Evolutionary conservation across 2,329 filamentous ascomycete species (phyloP).

Genomic region (Diaporthe citri): DNA sequence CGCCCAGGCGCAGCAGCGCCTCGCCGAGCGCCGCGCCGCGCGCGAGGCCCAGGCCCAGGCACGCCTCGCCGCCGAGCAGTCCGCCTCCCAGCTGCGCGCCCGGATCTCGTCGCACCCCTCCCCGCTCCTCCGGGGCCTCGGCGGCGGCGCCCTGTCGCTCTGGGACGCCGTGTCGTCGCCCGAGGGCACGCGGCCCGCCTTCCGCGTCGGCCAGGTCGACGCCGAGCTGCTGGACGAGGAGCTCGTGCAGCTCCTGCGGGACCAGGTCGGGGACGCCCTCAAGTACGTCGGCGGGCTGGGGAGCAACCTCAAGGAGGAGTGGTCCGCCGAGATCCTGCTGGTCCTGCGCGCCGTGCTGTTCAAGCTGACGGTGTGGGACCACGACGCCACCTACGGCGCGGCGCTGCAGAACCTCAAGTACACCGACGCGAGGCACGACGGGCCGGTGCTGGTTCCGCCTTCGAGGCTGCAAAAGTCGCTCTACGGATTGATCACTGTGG

Average conservation of each 20-base stretch:
- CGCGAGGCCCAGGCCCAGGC: slow-evolving; percentile 76
- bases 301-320: slow-evolving; percentile 83
- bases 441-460: slow-evolving; percentile 75
- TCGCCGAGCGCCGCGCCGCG: slow-evolving; percentile 82
- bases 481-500: slow-evolving; percentile 88
- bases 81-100: slow-evolving; percentile 51
- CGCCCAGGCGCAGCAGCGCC: slow-evolving; percentile 88
- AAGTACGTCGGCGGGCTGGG: slow-evolving; percentile 69
- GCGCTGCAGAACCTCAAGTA: slow-evolving; percentile 92
- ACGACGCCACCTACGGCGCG: slow-evolving; percentile 94
- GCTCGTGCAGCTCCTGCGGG: slow-evolving; percentile 85
- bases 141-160: slow-evolving; percentile 65
- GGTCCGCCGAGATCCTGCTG: slow-evolving; percentile 86
- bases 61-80: slow-evolving; percentile 60
- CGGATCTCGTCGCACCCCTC: slow-evolving; percentile 67
- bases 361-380: slow-evolving; percentile 97
- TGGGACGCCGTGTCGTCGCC: slow-evolving; percentile 82
- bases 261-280: slow-evolving; percentile 87
- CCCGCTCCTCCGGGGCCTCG: slow-evolving; percentile 68
- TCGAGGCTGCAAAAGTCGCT: slow-evolving; percentile 85
- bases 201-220: slow-evolving; percentile 95
- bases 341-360: slow-evolving; percentile 84
- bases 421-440: slow-evolving; percentile 80
- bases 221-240: slow-evolving; percentile 96
- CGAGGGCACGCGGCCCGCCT: slow-evolving; percentile 85